Evolutionary conservation across 768 basidiomycete genomes (phyloP).

Genomic region (Auriscalpium microsporum): DNA sequence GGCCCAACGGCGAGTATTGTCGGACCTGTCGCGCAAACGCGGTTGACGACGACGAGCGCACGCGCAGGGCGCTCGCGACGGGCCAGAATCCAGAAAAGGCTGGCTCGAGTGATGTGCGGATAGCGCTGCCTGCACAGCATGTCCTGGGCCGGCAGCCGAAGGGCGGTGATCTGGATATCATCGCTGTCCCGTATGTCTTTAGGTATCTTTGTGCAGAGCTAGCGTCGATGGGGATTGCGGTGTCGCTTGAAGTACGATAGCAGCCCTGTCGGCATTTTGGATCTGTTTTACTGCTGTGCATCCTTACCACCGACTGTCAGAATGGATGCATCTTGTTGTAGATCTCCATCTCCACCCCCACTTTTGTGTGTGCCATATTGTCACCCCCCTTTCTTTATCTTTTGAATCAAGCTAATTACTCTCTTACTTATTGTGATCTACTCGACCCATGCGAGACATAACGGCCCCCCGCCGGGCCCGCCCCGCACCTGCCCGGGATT

Average conservation of each 20-base stretch:
- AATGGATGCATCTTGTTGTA: too few species aligned
- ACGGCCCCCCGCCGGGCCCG: too few species aligned
- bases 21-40: constrained; percentile 77
- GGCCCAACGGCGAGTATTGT: constrained; percentile 89
- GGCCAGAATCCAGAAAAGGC: constrained; percentile 28
- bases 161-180: constrained; percentile 85
- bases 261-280: background rate
- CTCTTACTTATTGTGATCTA: too few species aligned
- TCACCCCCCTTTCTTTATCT: too few species aligned
- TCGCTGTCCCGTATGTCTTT: constrained; percentile 94
- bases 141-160: constrained; percentile 49
- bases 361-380: too few species aligned
- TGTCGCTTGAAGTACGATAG: constrained; percentile 66
- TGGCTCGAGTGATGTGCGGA: constrained; percentile 44
- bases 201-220: constrained; percentile 91
- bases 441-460: too few species aligned
- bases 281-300: background rate
- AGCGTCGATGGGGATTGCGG: constrained; percentile 95
- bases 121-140: constrained; percentile 61
- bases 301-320: too few species aligned
- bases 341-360: too few species aligned
- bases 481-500: too few species aligned
- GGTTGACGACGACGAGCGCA: constrained; percentile 54
- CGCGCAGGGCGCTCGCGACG: constrained; percentile 50
- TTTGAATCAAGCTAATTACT: too few species aligned